Percentiles rank a stretch among this genome's conserved stretches.
These are phyloP conservation scores for Lizonia empirigonia DNA, from an alignment of 2,329 filamentous ascomycete genomes.

Conservation along the genomic window DNA sequence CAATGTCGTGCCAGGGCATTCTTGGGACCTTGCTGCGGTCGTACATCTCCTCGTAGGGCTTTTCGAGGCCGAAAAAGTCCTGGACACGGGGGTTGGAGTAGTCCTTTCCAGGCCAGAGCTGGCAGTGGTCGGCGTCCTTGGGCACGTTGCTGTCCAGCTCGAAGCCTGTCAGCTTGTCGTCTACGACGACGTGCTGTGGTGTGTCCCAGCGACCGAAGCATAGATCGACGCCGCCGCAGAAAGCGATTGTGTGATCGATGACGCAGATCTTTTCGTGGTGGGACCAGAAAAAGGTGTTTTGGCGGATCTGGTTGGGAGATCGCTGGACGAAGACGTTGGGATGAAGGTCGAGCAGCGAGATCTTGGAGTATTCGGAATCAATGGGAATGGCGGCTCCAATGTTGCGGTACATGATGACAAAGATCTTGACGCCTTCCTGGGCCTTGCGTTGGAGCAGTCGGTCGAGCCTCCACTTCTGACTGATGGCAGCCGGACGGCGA, in stretches of 20 bases:
- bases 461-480: constrained; percentile 96
- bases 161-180: constrained; percentile 95
- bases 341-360: constrained; percentile 90
- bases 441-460: constrained; percentile 92
- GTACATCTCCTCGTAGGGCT: constrained; percentile 99
- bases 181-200: constrained; percentile 85
- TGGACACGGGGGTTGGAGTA: constrained; percentile 96
- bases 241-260: constrained; percentile 93
- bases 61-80: constrained; percentile 90
- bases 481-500: constrained; percentile 90
- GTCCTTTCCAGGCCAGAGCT: constrained; percentile 96
- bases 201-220: constrained; percentile 98
- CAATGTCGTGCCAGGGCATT: constrained; percentile 99
- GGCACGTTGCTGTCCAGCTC: constrained; percentile 70
- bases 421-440: constrained; percentile 93
- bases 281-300: constrained; percentile 99
- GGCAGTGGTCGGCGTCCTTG: constrained; percentile 90
- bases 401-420: constrained; percentile 97
- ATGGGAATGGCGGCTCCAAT: constrained; percentile 97
- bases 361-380: constrained; percentile 97
- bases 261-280: constrained; percentile 99
- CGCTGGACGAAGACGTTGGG: constrained; percentile 95
- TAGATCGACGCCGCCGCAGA: constrained; percentile 92
- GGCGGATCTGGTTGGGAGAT: constrained; percentile 96
- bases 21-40: constrained; percentile 84